Evolutionary conservation across 495 filamentous ascomycete species (phyloP), one percentile per base, ranked within the genome.

Genomic region (Aspergillus ellipticus): DNA sequence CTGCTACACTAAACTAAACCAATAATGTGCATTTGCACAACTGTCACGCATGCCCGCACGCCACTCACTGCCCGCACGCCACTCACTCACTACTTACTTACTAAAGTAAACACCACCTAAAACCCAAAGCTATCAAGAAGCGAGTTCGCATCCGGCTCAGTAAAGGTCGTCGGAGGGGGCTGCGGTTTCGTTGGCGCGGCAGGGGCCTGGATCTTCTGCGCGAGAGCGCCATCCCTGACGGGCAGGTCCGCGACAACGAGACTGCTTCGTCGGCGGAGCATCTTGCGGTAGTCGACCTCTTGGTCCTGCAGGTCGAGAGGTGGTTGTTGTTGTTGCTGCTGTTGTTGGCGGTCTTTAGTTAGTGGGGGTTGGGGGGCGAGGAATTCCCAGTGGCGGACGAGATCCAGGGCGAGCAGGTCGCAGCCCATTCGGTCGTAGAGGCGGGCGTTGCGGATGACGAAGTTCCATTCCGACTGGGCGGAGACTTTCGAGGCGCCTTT

Each of bases 391-490:
- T 89, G 91, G 6, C 87, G 82, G 6, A 92, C 89, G 58, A 74
- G 61, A 60, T 96, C 90, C 10, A 98, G 74, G 10, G 95, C 94
- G 2, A 97, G 82, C n/a, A 96, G 63, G 66, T 96, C 93, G 62
- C 94, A 96, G 11, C 94, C 94, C 95, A 97, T 97, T 0, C 95
- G 84, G 66, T 90, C 86, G 62, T 97, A 96, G 4, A 96, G 76
- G 28, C 89, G 78, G 9, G 93, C 93, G 48, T 88, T 96, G 61
- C 95, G 89, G 22, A 96, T 68, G 4, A 98, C 84, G 61, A 97
- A 97, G 24, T 86, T 85, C 87, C 89, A 96, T 71, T 97, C 94
- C 2, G 82, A 85, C 42, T 77, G 78, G 0, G 88, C 86, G 4
- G 86, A 85, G n/a, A 96, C 81, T 67, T 89, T 90, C 1, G 85